Evolutionary conservation across 2,329 filamentous ascomycete species (phyloP), one percentile per base, ranked within the genome.

Genomic region (Colletotrichum sp.): DNA sequence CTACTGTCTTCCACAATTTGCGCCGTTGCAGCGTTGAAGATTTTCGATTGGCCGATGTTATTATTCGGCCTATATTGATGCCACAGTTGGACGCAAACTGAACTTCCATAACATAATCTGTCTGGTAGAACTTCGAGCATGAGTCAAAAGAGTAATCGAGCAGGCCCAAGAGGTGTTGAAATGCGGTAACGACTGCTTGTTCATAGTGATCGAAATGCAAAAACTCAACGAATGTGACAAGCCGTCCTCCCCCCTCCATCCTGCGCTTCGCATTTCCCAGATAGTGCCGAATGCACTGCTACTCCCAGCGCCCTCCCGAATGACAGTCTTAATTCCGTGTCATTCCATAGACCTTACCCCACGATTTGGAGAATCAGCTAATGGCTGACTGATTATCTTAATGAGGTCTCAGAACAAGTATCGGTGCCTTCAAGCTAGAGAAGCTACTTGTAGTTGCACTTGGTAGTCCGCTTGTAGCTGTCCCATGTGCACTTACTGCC

Each of bases 241-340:
- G 0, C 9, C 9, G 11, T 49, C 0, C 44, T 49, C 1, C 11
- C 3, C 0, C 44, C n/a, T 22, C 44, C 44, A 49, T 49, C 19
- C 16, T 6, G 0, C 0, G 39, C 19, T 3, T 12, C 39, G 1
- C 19, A n/a, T 0, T n/a, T 0, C 39, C 39, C 39, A 44, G 1
- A n/a, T 1, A 44, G 16, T 44, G 0, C 39, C 19, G 9, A 44
- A 44, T 44, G 0, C 39, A 44, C 39, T 44, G 19, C 36, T 0
- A n/a, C 11, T 32, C 30, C 25, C 25, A 27, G 25, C 25, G 25
- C 25, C 30, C 4, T 32, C 30, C 30, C 9, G 30, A 12, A 32
- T 32, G 11, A 11, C 30, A 32, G 11, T 12, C 30, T 32, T 32
- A 12, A 32, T 32, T 32, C 11, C 30, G 11, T 32, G 30, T 32